phyloP scores from a whole-genome alignment of 495 filamentous ascomycete genomes.

The Penicillium pancosmium region DNA sequence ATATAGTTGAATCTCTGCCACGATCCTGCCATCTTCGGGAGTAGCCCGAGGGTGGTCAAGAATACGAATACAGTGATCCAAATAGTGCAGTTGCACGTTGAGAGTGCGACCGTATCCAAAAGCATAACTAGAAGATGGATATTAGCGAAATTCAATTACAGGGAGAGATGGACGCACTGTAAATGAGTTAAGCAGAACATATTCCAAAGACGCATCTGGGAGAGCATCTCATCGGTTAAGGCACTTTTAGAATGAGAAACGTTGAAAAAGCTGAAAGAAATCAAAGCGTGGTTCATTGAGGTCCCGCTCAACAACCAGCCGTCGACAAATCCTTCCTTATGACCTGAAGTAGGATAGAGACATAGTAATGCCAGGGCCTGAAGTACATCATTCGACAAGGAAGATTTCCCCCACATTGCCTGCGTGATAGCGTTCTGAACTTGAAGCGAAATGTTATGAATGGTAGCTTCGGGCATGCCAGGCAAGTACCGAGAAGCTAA shows the following conservation, averaged over 20 bases:
- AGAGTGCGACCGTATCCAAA: slow-evolving; percentile 42
- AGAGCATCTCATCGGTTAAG: slow-evolving; percentile 34
- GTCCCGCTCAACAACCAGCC: slow-evolving; percentile 48
- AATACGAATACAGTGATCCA: slow-evolving; percentile 41
- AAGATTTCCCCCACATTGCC: slow-evolving; percentile 37
- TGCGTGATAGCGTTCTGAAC: slow-evolving; percentile 39
- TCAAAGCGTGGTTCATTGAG: slow-evolving; percentile 44
- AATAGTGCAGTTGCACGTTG: slow-evolving; percentile 37
- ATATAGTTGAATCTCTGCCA: slow-evolving; percentile 44
- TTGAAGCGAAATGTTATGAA: slow-evolving; percentile 39
- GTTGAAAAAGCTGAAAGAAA: slow-evolving; percentile 39
- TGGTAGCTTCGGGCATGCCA: slow-evolving; percentile 32
- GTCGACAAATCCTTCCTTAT: slow-evolving; percentile 42
- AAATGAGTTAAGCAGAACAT: slow-evolving; percentile 42
- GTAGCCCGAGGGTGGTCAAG: slow-evolving; percentile 39
- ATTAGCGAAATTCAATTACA: slow-evolving; percentile 9
- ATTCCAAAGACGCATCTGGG: slow-evolving; percentile 45
- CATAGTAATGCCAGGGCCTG: slow-evolving; percentile 43
- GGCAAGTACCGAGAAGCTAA: slow-evolving; percentile 46
- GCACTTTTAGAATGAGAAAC: slow-evolving; percentile 25
- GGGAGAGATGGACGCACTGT: slow-evolving; percentile 31
- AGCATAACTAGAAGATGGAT: slow-evolving; percentile 28
- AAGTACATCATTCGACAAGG: slow-evolving; percentile 38
- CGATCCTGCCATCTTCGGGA: slow-evolving; percentile 38
- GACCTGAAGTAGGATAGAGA: slow-evolving; percentile 39